Evolutionary conservation across 805 yeast species (phyloP).

Genomic region (Ogataea pignaliae): DNA sequence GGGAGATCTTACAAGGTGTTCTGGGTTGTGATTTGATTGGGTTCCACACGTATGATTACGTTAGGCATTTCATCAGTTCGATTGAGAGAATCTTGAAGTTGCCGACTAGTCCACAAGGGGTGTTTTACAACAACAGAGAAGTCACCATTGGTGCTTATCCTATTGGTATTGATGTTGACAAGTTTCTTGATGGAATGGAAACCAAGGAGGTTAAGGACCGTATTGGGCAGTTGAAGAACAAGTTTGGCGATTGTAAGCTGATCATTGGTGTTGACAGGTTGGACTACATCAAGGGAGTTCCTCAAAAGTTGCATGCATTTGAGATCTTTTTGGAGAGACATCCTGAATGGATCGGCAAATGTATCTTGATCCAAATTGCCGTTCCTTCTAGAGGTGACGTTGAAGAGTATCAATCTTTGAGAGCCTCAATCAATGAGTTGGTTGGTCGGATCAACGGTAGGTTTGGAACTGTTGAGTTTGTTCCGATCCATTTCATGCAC

Average conservation of each 20-base stretch:
- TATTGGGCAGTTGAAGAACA: conserved; percentile 51
- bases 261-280: conserved; percentile 96
- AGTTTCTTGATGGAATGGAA: conserved; percentile 75
- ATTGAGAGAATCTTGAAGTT: conserved; percentile 80
- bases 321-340: conserved; percentile 88
- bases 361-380: conserved; percentile 91
- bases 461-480: conserved; percentile 95
- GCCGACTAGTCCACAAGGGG: conserved; percentile 87
- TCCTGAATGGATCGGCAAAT: conserved; percentile 98
- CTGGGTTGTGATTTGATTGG: conserved; percentile 93
- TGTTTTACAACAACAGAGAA: conserved; percentile 67
- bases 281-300: conserved; percentile 97
- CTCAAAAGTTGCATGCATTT: conserved; percentile 94
- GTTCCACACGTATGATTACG: conserved; percentile 98
- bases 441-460: conserved; percentile 96
- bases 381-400: conserved; percentile 98
- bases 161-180: conserved; percentile 96
- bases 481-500: conserved; percentile 96
- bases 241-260: conserved; percentile 69
- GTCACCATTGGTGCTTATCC: conserved; percentile 96
- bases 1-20: conserved; percentile 87
- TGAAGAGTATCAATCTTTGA: conserved; percentile 90
- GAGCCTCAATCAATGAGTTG: conserved; percentile 92
- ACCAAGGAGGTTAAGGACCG: conserved; percentile 60
- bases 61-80: conserved; percentile 88